Evolutionary conservation across 139 green algal genomes (phyloP).

Genomic region (Chlorella ohadii): DNA sequence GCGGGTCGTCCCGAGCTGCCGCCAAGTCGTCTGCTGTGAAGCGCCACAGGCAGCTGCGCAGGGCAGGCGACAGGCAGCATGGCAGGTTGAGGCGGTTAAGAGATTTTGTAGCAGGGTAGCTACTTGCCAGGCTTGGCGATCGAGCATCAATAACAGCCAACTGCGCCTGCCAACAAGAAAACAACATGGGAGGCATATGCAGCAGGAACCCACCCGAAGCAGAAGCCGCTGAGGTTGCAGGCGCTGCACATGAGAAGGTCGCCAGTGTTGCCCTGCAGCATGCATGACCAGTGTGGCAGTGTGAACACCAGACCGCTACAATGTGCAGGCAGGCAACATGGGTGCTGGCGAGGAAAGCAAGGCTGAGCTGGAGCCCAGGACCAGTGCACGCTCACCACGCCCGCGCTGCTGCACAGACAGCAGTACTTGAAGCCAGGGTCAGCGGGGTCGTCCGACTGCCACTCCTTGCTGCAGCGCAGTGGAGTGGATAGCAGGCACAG

Average conservation of each 20-base stretch:
- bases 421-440: slow-evolving; percentile 13
- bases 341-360: too few species aligned
- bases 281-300: too few species aligned
- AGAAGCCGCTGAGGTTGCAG: slow-evolving; percentile 21
- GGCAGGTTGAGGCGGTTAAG: too few species aligned
- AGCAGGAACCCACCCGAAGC: background rate
- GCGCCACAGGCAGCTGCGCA: slow-evolving; percentile 9
- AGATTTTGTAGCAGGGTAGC: too few species aligned
- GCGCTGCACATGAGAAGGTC: slow-evolving; percentile 14
- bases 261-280: background rate
- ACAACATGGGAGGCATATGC: background rate
- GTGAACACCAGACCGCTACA: too few species aligned
- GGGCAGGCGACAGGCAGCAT: too few species aligned
- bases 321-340: too few species aligned
- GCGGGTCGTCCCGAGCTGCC: background rate
- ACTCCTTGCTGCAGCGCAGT: background rate
- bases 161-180: background rate
- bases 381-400: background rate
- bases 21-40: background rate
- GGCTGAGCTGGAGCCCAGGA: too few species aligned
- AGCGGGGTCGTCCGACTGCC: background rate
- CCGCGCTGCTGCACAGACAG: slow-evolving; percentile 9
- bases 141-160: background rate
- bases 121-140: too few species aligned
- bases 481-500: background rate